Base-by-base conservation (phyloP, 106 monocot genomes). In the Vanilla planifolia region DNA sequence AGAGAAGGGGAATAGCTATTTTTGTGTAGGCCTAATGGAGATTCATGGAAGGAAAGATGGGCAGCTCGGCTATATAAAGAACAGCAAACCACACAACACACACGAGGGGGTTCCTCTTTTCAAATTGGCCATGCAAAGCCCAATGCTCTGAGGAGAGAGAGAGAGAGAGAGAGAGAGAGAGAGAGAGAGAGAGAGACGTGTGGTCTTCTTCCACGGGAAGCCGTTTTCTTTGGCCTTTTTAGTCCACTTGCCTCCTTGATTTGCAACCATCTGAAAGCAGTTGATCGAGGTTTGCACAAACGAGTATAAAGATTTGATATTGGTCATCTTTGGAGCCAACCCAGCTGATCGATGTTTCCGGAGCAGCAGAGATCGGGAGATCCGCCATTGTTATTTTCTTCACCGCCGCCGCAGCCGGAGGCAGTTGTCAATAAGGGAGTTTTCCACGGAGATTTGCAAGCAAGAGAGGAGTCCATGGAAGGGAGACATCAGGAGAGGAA, bases 31-130 rank as follows among this genome's bases (percentile, higher is more conserved):
- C 50, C 50, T 7, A 23, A n/a, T n/a, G n/a, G 50, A 50, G 50
- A 13, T 9, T 9, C 50, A 50, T 20, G 50, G 50, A n/a, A 20
- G 10, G 50, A 8, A 24, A 24, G 50, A 22, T 9, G 21, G 50
- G 47, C 10, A 23, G 50, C 50, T 50, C 50, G 21, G 50, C 25
- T 50, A 50, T 50, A 20, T 50, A 20, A 23, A 23, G 39, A 50
- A 24, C 6, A 9, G 50, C 0, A 50, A 24, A 11, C 23, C 50
- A 23, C 24, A 25, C 20, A 23, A 50, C 50, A 20, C 50, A 50
- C 50, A 50, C 50, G 50, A 50, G 50, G 8, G 50, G 50, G 21
- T 50, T 20, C 44, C 3, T 24, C n/a, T 23, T 24, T 50, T 50
- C 9, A 24, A 50, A 50, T 23, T 23, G 11, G 8, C 47, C 50